Conservation (phyloP, 352 stramenopile genomes). For the Pythium diclinum region DNA sequence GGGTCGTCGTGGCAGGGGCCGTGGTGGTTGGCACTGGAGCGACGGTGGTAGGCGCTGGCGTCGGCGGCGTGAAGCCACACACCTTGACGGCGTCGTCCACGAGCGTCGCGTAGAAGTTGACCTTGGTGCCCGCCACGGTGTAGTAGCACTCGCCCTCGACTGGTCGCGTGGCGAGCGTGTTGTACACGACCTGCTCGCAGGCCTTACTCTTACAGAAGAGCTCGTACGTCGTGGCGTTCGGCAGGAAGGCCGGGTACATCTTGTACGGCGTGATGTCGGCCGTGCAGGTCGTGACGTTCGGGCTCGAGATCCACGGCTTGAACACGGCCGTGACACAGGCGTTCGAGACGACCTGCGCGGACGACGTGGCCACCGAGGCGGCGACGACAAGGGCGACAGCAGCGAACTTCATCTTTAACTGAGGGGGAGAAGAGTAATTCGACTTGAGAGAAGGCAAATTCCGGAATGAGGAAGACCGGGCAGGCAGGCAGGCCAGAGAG, state of each 20-base stretch:
- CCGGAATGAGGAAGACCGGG: conserved; percentile 2
- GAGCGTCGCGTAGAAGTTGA: conserved; percentile 18
- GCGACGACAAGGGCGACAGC: not conserved
- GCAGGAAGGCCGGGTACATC: not conserved
- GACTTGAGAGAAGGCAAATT: conserved; percentile 20
- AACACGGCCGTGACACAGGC: not conserved
- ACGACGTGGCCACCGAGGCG: not conserved
- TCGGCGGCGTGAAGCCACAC: not conserved
- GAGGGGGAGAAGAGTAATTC: conserved; percentile 13
- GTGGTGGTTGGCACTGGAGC: conserved; percentile 3
- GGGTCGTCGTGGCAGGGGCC: not conserved
- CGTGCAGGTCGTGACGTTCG: not conserved
- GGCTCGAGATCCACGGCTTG: conserved; percentile 18
- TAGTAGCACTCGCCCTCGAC: conserved; percentile 13
- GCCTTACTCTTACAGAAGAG: conserved; percentile 3
- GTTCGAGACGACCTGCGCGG: not conserved
- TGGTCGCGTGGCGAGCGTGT: not conserved
- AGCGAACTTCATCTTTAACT: conserved; percentile 19
- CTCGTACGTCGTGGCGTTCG: not conserved
- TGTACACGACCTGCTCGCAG: not conserved
- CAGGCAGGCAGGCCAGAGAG: not conserved
- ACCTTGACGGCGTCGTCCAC: not conserved
- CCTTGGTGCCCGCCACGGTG: not conserved
- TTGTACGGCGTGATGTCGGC: conserved; percentile 6
- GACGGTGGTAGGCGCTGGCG: not conserved